These are phyloP conservation scores for Phylloporus rhodoxanthus DNA, from an alignment of 768 basidiomycete genomes.

Conservation along the genomic window DNA sequence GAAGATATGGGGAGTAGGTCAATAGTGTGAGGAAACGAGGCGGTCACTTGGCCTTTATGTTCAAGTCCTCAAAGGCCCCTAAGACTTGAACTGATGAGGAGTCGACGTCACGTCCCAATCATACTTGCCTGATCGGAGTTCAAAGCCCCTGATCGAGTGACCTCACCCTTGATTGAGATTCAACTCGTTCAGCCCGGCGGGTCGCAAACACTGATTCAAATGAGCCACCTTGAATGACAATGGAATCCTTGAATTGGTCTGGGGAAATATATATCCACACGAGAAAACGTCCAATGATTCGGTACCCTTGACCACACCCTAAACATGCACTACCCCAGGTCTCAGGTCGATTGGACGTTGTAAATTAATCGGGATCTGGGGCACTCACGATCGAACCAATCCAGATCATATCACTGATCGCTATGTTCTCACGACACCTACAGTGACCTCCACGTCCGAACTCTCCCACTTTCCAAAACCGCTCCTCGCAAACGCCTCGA, in stretches of 20 bases:
- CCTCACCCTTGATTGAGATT: constrained; percentile 4
- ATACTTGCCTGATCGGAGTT: constrained; percentile 3
- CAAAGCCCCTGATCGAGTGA: constrained; percentile 13
- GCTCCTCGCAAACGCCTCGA: constrained; percentile 42
- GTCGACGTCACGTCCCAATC: constrained; percentile 5
- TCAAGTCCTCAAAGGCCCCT: constrained; percentile 9
- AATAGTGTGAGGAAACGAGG: background rate
- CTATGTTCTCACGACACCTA: constrained; percentile 64
- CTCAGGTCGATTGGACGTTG: background rate
- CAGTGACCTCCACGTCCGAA: constrained; percentile 59
- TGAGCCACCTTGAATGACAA: background rate
- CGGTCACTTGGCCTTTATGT: constrained; percentile 8
- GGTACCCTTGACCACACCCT: constrained; percentile 1
- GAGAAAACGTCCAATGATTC: constrained; percentile 4
- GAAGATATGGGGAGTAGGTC: background rate
- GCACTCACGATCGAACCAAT: constrained; percentile 6
- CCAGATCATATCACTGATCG: background rate
- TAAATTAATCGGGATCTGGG: background rate
- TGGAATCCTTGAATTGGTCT: constrained; percentile 6
- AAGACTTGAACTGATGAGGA: background rate
- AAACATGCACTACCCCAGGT: no score
- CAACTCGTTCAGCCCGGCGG: background rate
- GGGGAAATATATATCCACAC: background rate
- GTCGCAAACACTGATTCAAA: background rate
- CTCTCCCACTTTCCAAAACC: constrained; percentile 25